Percentiles rank a stretch among this genome's conserved stretches.
These are phyloP conservation scores for Flaveria brownii DNA, from an alignment of 129 eudicot genomes.

Conservation along the genomic window DNA sequence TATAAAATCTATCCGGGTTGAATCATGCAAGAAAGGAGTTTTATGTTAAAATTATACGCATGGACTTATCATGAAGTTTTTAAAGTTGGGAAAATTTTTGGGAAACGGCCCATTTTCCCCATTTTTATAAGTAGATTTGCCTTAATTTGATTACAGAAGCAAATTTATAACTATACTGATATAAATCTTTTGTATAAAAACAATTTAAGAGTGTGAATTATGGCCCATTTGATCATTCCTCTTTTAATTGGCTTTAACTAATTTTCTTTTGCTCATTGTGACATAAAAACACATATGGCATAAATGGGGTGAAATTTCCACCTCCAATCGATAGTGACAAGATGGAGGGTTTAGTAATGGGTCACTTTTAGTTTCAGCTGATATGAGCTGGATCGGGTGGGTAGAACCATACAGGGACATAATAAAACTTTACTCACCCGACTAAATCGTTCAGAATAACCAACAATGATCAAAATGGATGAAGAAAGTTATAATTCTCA, in stretches of 20 bases:
- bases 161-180: background rate
- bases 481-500: background rate
- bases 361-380: background rate
- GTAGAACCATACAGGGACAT: background rate
- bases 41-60: background rate
- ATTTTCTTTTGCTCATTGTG: background rate
- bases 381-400: background rate
- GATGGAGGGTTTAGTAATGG: background rate
- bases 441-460: background rate
- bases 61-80: background rate
- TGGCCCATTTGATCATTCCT: constrained; percentile 2
- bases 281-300: background rate
- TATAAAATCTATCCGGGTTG: background rate
- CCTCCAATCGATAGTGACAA: background rate
- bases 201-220: background rate
- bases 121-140: background rate
- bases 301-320: background rate
- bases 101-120: background rate
- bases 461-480: background rate
- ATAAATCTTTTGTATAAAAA: background rate
- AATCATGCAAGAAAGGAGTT: background rate
- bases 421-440: background rate
- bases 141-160: background rate
- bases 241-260: background rate
- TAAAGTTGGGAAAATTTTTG: background rate